Conservation (phyloP, 2,329 filamentous ascomycete genomes). For the Tricladium varicosporioides region DNA sequence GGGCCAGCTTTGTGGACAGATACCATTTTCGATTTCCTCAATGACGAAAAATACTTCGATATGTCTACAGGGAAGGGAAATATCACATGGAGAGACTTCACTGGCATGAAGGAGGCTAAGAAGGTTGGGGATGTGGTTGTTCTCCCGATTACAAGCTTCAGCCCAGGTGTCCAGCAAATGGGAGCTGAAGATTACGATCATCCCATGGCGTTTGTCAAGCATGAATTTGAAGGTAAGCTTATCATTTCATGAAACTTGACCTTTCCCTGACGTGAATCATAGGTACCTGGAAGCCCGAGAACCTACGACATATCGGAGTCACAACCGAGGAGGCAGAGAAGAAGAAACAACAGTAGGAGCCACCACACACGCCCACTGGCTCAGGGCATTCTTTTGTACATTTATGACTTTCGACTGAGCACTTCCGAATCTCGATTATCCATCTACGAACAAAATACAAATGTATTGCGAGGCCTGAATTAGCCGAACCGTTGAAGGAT, state of each 20-base stretch:
- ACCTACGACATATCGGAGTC: conserved; percentile 64
- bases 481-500: neutral
- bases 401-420: neutral
- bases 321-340: conserved; percentile 2
- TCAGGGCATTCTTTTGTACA: conserved; percentile 6
- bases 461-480: conserved; percentile 17
- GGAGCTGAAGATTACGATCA: conserved; percentile 83
- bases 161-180: conserved; percentile 92
- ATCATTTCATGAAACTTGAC: neutral
- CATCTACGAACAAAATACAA: neutral
- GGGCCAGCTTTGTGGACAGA: conserved; percentile 96
- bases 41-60: conserved; percentile 85
- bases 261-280: conserved; percentile 15
- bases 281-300: conserved; percentile 78
- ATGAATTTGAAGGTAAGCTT: conserved; percentile 84
- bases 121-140: conserved; percentile 93
- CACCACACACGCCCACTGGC: too few species aligned
- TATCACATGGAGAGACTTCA: conserved; percentile 86
- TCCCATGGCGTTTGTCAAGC: conserved; percentile 96
- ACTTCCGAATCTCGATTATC: neutral
- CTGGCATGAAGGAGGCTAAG: conserved; percentile 77
- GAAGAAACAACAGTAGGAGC: neutral
- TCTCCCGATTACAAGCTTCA: conserved; percentile 95
- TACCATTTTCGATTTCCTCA: conserved; percentile 87
- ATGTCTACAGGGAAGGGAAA: conserved; percentile 64